These are phyloP conservation scores for Phascolomyces articulosus DNA, from an alignment of 371 early-diverging fungal species.

Conservation along the genomic window DNA sequence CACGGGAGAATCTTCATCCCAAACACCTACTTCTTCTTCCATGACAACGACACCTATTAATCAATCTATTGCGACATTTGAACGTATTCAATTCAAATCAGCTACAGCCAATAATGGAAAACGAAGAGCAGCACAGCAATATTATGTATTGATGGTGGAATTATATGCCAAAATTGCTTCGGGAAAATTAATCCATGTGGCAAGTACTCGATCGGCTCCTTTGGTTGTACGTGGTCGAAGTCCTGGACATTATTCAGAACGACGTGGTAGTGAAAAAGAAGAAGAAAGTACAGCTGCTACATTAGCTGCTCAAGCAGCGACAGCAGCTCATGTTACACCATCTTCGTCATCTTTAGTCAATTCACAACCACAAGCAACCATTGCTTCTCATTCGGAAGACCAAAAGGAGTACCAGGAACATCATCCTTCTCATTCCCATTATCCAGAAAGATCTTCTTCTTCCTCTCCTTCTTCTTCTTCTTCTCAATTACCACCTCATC, in stretches of 20 bases:
- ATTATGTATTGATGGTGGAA: slow-evolving; percentile 73
- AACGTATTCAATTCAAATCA: slow-evolving; percentile 92
- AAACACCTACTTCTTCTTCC: too few species aligned
- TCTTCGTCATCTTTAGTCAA: slow-evolving; percentile 1
- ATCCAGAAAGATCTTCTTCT: background rate
- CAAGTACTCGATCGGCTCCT: slow-evolving; percentile 69
- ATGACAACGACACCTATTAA: slow-evolving; percentile 21
- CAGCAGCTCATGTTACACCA: background rate
- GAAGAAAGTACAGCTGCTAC: background rate
- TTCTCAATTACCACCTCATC: background rate
- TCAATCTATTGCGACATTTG: slow-evolving; percentile 75
- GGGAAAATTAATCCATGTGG: slow-evolving; percentile 61
- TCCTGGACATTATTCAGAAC: slow-evolving; percentile 86
- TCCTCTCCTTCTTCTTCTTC: background rate
- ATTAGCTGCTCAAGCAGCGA: background rate
- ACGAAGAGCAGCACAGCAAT: slow-evolving; percentile 87
- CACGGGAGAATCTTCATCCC: background rate
- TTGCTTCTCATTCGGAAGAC: background rate
- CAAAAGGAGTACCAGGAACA: background rate
- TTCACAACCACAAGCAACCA: background rate
- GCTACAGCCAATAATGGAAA: slow-evolving; percentile 93
- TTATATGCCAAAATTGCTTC: slow-evolving; percentile 60
- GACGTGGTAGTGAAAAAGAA: background rate
- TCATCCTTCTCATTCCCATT: background rate
- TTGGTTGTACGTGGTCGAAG: slow-evolving; percentile 91